phyloP scores from a whole-genome alignment of 306 rosid genomes.

The Chamaecrista fasciculata region DNA sequence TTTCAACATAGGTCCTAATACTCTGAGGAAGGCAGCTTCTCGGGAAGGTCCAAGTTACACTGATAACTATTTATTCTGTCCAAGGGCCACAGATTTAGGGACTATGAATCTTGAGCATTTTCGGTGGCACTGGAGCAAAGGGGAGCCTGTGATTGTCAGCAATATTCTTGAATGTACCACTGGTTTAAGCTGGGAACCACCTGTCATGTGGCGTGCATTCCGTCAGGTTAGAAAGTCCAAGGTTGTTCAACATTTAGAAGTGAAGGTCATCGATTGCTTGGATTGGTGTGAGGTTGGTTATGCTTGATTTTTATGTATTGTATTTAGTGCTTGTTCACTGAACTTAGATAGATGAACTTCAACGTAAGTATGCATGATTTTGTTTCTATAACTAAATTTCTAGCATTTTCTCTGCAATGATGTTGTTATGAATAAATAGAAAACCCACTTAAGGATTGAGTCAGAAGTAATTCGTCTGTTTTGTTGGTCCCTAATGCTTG shows the following conservation, averaged over 20 bases:
- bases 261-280: conserved; percentile 77
- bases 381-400: neutral
- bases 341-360: neutral
- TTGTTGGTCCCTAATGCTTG: too few relatives aligned
- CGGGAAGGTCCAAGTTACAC: conserved; percentile 42
- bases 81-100: conserved; percentile 51
- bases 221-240: conserved; percentile 50
- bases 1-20: conserved; percentile 22
- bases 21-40: conserved; percentile 59
- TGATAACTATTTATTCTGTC: conserved; percentile 66
- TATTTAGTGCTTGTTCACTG: neutral
- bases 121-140: conserved; percentile 78
- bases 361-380: neutral
- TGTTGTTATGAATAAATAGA: too few relatives aligned
- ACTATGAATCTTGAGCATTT: conserved; percentile 58
- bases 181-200: conserved; percentile 92
- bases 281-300: conserved; percentile 82
- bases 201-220: conserved; percentile 94
- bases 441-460: neutral
- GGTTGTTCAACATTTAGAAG: conserved; percentile 43
- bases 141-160: conserved; percentile 84
- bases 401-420: too few relatives aligned
- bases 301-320: neutral
- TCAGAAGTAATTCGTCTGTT: neutral
- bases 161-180: conserved; percentile 66